These are phyloP conservation scores for Tolypocladium guangdongense DNA, from an alignment of 2,329 filamentous ascomycete species.

Conservation along the genomic window DNA sequence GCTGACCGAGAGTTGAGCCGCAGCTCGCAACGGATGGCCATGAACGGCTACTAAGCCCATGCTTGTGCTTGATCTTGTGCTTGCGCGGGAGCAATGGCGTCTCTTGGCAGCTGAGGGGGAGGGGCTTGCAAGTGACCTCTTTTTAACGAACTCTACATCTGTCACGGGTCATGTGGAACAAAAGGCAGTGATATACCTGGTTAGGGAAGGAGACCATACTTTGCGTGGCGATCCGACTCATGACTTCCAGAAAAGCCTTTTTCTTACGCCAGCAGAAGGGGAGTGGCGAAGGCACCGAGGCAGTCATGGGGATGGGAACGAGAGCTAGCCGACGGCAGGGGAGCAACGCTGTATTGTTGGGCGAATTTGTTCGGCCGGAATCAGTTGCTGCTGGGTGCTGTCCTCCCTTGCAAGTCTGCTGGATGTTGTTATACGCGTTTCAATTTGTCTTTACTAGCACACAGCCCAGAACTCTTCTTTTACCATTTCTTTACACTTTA, in stretches of 20 bases:
- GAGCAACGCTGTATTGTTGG: not conserved
- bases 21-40: conserved; percentile 92
- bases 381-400: conserved; percentile 1
- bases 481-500: conserved; percentile 26
- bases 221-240: conserved; percentile 8
- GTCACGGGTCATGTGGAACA: conserved; percentile 18
- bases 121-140: conserved; percentile 6
- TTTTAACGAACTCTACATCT: conserved; percentile 20
- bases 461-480: conserved; percentile 22
- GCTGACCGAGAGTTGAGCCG: conserved; percentile 94
- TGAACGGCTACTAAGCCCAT: conserved; percentile 83
- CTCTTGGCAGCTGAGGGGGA: conserved; percentile 16
- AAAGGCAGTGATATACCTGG: conserved; percentile 13
- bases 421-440: conserved; percentile 17
- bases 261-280: conserved; percentile 9
- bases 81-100: conserved; percentile 23
- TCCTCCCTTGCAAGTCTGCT: conserved; percentile 2
- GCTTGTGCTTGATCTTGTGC: conserved; percentile 17
- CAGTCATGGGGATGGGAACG: not conserved
- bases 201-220: conserved; percentile 9
- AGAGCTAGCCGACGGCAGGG: not conserved
- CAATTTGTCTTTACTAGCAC: conserved; percentile 24
- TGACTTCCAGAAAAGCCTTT: conserved; percentile 6
- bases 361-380: not conserved
- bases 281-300: conserved; percentile 6